A percentile compares a stretch with the other conserved stretches of the same genome.
These are phyloP conservation scores for Artemisia argyi DNA, from an alignment of 129 eudicot species.

Conservation along the genomic window DNA sequence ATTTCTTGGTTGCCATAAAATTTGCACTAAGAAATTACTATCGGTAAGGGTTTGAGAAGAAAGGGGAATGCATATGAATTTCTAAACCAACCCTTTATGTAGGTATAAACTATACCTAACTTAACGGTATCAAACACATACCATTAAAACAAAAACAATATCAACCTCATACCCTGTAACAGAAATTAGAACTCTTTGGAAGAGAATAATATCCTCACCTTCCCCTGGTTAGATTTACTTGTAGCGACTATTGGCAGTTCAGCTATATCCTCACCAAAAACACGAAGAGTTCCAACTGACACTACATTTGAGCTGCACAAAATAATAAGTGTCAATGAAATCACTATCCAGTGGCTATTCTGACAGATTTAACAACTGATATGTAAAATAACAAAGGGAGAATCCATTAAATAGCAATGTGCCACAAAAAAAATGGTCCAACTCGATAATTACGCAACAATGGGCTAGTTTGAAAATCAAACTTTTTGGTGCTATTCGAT, in stretches of 20 bases:
- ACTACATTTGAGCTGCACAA: conserved; percentile 75
- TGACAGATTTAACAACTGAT: not conserved
- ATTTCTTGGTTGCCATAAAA: too few species aligned
- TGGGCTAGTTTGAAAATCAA: too few species aligned
- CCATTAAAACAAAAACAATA: not conserved
- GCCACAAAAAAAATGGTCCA: too few species aligned
- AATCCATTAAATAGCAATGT: too few species aligned
- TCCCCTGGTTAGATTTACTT: conserved; percentile 67
- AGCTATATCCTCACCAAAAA: conserved; percentile 80
- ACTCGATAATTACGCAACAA: too few species aligned
- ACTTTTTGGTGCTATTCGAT: too few species aligned
- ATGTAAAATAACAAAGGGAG: not conserved
- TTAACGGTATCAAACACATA: not conserved
- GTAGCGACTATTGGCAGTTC: conserved; percentile 97
- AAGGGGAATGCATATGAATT: too few species aligned
- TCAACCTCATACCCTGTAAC: too few species aligned
- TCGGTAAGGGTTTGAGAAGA: too few species aligned
- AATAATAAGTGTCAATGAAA: not conserved
- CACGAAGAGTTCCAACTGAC: conserved; percentile 78
- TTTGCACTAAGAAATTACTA: not conserved
- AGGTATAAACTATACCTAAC: not conserved
- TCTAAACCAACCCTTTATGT: too few species aligned
- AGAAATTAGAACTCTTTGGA: too few species aligned
- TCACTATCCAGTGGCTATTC: not conserved
- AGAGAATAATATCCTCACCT: conserved; percentile 45